These are phyloP conservation scores for Termitomyces sp. DNA, from an alignment of 768 basidiomycete genomes.

Conservation along the genomic window DNA sequence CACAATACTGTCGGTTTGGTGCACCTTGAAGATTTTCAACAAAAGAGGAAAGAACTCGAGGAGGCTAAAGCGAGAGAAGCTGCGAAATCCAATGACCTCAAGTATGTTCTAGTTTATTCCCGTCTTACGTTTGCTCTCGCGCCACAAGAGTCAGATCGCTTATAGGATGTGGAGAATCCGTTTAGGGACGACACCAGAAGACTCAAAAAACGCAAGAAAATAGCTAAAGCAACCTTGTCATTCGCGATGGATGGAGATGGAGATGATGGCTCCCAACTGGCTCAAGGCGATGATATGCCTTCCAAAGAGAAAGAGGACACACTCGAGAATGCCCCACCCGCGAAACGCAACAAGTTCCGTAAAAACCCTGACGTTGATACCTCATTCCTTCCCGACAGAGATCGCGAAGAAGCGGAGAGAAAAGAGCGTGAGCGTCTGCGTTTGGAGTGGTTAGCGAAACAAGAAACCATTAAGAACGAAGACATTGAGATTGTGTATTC, in stretches of 20 bases:
- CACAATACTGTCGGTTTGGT: slow-evolving; percentile 90
- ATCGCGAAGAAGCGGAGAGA: slow-evolving; percentile 90
- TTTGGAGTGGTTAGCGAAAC: slow-evolving; percentile 80
- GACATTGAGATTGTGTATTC: slow-evolving; percentile 94
- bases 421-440: slow-evolving; percentile 83
- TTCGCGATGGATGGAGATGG: slow-evolving; percentile 88
- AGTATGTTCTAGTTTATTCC: slow-evolving; percentile 53
- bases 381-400: slow-evolving; percentile 96
- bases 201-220: slow-evolving; percentile 90
- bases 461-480: slow-evolving; percentile 54
- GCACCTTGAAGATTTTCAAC: slow-evolving; percentile 87
- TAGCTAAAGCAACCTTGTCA: slow-evolving; percentile 81
- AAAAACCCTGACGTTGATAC: slow-evolving; percentile 98
- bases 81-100: slow-evolving; percentile 75
- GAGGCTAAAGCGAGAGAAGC: slow-evolving; percentile 90
- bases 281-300: slow-evolving; percentile 22
- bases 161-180: slow-evolving; percentile 73
- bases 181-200: slow-evolving; percentile 86
- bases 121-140: slow-evolving; percentile 8
- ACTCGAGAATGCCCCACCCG: slow-evolving; percentile 38
- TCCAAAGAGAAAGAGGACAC: slow-evolving; percentile 33
- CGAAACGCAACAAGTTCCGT: slow-evolving; percentile 74
- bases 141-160: slow-evolving; percentile 42
- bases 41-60: slow-evolving; percentile 80
- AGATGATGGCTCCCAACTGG: slow-evolving; percentile 30